Conservation (phyloP, 805 yeast genomes). For the Lachancea meyersii region DNA sequence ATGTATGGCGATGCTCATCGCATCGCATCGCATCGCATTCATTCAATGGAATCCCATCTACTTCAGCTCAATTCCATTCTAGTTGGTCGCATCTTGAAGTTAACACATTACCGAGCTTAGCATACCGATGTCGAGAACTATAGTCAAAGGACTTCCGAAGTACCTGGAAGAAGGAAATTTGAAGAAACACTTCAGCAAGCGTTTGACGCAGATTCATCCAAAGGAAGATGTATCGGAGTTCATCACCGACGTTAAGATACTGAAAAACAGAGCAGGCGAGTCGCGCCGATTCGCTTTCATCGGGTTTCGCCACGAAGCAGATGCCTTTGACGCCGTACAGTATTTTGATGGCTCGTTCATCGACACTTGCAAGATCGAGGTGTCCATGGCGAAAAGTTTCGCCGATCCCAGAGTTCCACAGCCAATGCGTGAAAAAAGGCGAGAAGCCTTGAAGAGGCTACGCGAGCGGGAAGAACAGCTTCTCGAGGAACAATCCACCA, state of each 20-base stretch:
- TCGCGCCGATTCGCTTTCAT: slow-evolving; percentile 91
- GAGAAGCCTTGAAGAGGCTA: slow-evolving; percentile 44
- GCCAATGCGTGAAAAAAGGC: slow-evolving; percentile 48
- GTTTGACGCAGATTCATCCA: slow-evolving; percentile 21
- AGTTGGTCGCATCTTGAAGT: too few species aligned
- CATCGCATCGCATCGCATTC: slow-evolving; percentile 11
- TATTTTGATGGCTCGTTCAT: slow-evolving; percentile 74
- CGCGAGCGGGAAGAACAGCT: slow-evolving; percentile 44
- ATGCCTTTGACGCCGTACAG: slow-evolving; percentile 71
- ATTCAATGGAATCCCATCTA: neutral
- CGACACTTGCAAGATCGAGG: slow-evolving; percentile 75
- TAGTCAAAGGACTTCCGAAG: slow-evolving; percentile 82
- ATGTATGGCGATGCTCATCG: neutral
- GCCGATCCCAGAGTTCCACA: slow-evolving; percentile 77
- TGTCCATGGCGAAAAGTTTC: slow-evolving; percentile 76
- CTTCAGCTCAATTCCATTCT: neutral
- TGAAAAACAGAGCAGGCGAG: slow-evolving; percentile 75
- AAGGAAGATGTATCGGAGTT: slow-evolving; percentile 38
- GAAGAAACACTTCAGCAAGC: slow-evolving; percentile 51
- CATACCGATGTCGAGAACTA: slow-evolving; percentile 67
- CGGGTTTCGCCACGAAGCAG: slow-evolving; percentile 68
- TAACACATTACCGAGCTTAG: neutral
- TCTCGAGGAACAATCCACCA: slow-evolving; percentile 37
- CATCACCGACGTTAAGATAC: slow-evolving; percentile 83
- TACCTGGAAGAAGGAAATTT: slow-evolving; percentile 71